Evolutionary conservation across 768 basidiomycete genomes (phyloP).

Genomic region (Neoboletus subvelutipes): DNA sequence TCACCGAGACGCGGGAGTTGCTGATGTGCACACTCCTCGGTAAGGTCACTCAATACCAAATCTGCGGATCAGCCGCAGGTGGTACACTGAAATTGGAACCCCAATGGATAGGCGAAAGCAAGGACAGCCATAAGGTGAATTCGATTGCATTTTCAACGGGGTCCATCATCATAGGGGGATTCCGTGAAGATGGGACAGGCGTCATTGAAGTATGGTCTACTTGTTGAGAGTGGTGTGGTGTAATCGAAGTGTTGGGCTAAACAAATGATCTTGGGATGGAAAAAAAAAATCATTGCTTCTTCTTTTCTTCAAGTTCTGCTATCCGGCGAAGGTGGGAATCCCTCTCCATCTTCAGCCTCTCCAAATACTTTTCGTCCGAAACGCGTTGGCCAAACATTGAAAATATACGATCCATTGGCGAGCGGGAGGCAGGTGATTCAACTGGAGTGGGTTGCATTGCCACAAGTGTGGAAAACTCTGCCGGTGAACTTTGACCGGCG

Average conservation of each 20-base stretch:
- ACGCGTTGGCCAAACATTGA: slow-evolving; percentile 40
- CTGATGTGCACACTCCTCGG: slow-evolving; percentile 64
- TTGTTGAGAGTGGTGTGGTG: slow-evolving; percentile 1
- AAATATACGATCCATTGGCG: slow-evolving; percentile 40
- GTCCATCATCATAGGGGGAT: slow-evolving; percentile 60
- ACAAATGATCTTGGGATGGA: background rate
- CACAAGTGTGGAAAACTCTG: slow-evolving; percentile 3
- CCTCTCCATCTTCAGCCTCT: slow-evolving; percentile 55
- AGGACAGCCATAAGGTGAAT: slow-evolving; percentile 61
- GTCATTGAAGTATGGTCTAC: slow-evolving; percentile 59
- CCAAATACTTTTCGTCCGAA: slow-evolving; percentile 72
- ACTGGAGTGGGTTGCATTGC: slow-evolving; percentile 17
- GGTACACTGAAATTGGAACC: slow-evolving; percentile 42
- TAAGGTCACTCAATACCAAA: slow-evolving; percentile 47
- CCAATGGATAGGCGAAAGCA: slow-evolving; percentile 47
- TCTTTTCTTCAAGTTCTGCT: slow-evolving; percentile 49
- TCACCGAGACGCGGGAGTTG: slow-evolving; percentile 46
- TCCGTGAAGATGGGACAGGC: slow-evolving; percentile 57
- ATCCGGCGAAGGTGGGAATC: slow-evolving; percentile 56
- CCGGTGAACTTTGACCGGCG: background rate
- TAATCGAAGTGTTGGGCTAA: background rate
- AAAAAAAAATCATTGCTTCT: slow-evolving; percentile 16
- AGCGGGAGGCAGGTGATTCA: background rate
- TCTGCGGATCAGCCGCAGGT: slow-evolving; percentile 40
- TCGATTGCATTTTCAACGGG: slow-evolving; percentile 49